Evolutionary conservation across 768 basidiomycete species (phyloP), one percentile per base, ranked within the genome.

Genomic region (Suillus fuscotomentosus): DNA sequence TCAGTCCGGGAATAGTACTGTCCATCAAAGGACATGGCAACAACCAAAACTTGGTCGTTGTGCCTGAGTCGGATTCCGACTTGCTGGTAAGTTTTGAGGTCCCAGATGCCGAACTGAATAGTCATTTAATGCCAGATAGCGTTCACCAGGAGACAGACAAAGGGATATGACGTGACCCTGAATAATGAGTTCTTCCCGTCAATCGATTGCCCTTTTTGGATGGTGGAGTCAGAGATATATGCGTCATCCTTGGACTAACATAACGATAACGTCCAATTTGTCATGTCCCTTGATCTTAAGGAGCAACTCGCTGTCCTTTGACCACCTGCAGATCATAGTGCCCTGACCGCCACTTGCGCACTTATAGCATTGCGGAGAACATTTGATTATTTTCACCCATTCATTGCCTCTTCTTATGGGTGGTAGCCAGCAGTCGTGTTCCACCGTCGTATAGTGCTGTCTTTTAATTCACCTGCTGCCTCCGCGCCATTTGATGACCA

Each of bases 21-120:
- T 11, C 90, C 94, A 77, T 97, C 94, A 2, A 83, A 81, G 68
- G 90, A 94, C 50, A 95, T 70, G 5, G 93, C 91, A 3, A 97
- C 80, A 6, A 85, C 81, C 41, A 90, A 81, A 0, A 97, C 84
- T 75, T 92, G 90, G 69, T 92, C 91, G 8, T 83, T 87, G 72
- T 97, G 95, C 0, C 94, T 93, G 63, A 82, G 75, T 3, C 84
- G 72, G 1, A 82, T 81, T 34, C 60, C 60, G 2, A 61, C 13
- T 57, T 36, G 51, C 39, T 38, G 51, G 38, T 61, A 38, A 2
- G 51, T 57, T 15, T 36, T 7, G 14, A 55, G 47, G 13, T 61
- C 53, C 60, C 60, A 61, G 24, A 61, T 57, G 39, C 39, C 27
- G 38, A 17, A 57, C 15, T 27, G 39, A 41, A 24, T 8, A 17